Conservation (phyloP, 192 early-diverging fungal species). For the Chytriomyces hyalinus region DNA sequence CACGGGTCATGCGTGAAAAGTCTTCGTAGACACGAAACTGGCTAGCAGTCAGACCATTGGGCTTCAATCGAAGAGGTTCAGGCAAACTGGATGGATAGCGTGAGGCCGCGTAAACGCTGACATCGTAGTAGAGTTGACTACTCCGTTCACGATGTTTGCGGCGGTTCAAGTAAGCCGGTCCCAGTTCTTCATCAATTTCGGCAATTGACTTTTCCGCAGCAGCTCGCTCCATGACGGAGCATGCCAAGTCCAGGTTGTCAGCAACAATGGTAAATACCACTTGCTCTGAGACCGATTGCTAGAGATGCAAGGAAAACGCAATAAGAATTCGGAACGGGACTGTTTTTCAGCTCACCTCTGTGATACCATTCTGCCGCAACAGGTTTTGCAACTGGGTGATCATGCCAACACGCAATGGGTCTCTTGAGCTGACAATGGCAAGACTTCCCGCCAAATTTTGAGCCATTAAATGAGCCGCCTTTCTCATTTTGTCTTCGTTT, state of each 20-base stretch:
- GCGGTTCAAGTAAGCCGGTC: constrained; percentile 69
- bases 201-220: constrained; percentile 93
- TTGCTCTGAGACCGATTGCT: constrained; percentile 80
- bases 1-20: constrained; percentile 42
- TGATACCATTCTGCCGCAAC: constrained; percentile 75
- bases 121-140: constrained; percentile 90
- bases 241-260: constrained; percentile 94
- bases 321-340: background rate
- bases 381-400: constrained; percentile 71
- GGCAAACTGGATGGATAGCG: constrained; percentile 87
- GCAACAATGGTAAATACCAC: constrained; percentile 82
- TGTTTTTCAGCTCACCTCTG: constrained; percentile 57
- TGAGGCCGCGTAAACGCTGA: constrained; percentile 74
- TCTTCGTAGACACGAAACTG: constrained; percentile 65
- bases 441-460: constrained; percentile 83
- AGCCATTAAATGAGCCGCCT: constrained; percentile 94
- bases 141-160: constrained; percentile 89
- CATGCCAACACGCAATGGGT: constrained; percentile 88
- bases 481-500: constrained; percentile 91
- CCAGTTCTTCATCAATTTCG: constrained; percentile 90
- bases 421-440: constrained; percentile 90
- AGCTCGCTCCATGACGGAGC: constrained; percentile 92
- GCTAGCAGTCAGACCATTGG: constrained; percentile 75
- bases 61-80: constrained; percentile 83
- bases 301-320: background rate